Base-by-base conservation (phyloP, 495 filamentous ascomycete species). In the Hyaloscypha hepaticicola region DNA sequence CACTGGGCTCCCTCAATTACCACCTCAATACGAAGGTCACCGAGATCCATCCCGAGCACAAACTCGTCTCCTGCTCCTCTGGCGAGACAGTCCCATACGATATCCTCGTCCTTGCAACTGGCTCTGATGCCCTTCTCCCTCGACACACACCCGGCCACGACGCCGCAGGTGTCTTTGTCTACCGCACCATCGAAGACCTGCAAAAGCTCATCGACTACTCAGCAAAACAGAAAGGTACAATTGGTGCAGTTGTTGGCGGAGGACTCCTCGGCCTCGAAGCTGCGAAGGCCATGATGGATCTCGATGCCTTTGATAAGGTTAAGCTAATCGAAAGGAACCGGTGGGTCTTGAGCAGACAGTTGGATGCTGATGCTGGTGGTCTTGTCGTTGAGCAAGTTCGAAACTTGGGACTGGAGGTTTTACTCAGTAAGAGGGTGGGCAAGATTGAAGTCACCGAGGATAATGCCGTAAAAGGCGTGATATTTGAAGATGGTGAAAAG, bases 231-330 rank as follows among this genome's bases (percentile, higher is more conserved):
- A 90, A 86, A 65, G 92, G 90, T 27, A 81, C 84, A 21, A 83
- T 82, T 4, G 94, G 90, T 1, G 87, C 86, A 2, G 91, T 95
- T 1, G 92, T 98, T 14, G 94, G 94, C n/a, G 94, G 94, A 34
- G 94, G 94, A 1, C 71, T 98, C 28, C 78, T 98, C 0, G 94
- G 94, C 0, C 83, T 98, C 0, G 94, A 98, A 80, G 94, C 94
- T 27, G 94, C 94, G 34, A 96, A 97, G 69, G 94, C 94, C 0
- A 91, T 98, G 91, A 90, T 93, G 77, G 94, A 97, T 72, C 77
- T 98, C 19, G 78, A 90, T 69, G 85, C 87, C 38, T 97, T 90
- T 73, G 82, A 80, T 0, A 85, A 85, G 49, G 92, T 98, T 52
- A 90, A 88, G 65, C 78, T 98, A 12, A 87, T 98, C 63, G 94